These are phyloP conservation scores for Ogataea sp. DNA, from an alignment of 805 yeast genomes.

Conservation along the genomic window DNA sequence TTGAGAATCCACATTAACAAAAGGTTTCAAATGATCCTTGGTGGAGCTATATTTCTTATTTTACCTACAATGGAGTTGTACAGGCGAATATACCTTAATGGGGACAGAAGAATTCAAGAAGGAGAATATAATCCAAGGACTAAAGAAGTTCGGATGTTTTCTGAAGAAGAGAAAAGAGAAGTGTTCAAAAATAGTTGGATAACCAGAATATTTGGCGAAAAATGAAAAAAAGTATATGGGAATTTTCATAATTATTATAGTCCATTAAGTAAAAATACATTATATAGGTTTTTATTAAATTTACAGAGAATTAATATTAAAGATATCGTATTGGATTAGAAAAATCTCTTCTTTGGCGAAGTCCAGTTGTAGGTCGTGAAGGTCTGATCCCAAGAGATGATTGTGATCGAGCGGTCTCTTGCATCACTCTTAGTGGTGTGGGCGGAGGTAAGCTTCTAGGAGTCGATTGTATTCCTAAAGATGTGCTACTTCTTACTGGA, in stretches of 20 bases:
- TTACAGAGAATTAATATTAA: not conserved
- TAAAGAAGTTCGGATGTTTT: slow-evolving; percentile 35
- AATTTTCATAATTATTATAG: no score
- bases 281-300: not conserved
- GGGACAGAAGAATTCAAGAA: slow-evolving; percentile 34
- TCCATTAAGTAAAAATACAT: no score
- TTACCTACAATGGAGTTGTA: slow-evolving; percentile 25
- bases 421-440: slow-evolving; percentile 13
- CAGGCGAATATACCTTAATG: slow-evolving; percentile 27
- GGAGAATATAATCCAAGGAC: slow-evolving; percentile 37
- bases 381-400: slow-evolving; percentile 11
- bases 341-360: not conserved
- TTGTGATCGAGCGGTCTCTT: slow-evolving; percentile 14
- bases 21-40: slow-evolving; percentile 23
- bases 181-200: slow-evolving; percentile 30
- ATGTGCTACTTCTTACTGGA: not conserved
- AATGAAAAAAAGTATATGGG: no score
- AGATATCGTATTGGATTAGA: not conserved
- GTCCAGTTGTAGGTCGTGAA: not conserved
- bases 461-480: not conserved
- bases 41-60: slow-evolving; percentile 19
- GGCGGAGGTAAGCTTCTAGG: slow-evolving; percentile 7
- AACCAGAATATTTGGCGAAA: slow-evolving; percentile 35
- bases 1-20: no score
- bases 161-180: slow-evolving; percentile 31